Evolutionary conservation across 805 yeast genomes (phyloP).

Genomic region (Starmerella cellae): DNA sequence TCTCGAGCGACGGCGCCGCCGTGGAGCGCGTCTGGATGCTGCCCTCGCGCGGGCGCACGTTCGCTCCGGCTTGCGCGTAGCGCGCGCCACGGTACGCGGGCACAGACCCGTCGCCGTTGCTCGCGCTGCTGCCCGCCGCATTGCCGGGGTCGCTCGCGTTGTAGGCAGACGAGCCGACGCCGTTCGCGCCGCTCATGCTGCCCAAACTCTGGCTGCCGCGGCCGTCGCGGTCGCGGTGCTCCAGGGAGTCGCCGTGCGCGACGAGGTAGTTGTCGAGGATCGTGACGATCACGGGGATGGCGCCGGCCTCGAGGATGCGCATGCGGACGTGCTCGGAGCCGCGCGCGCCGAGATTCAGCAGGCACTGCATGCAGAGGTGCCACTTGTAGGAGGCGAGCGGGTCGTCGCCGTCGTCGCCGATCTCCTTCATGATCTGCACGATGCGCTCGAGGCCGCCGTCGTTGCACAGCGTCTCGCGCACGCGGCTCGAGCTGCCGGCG

Average conservation of each 20-base stretch:
- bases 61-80: too few species aligned
- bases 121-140: too few species aligned
- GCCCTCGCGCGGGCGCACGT: too few species aligned
- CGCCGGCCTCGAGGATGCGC: conserved; percentile 82
- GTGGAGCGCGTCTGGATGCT: too few species aligned
- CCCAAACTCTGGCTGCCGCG: not conserved
- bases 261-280: conserved; percentile 66
- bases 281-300: conserved; percentile 81
- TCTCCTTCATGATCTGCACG: conserved; percentile 66
- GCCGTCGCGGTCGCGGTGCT: conserved; percentile 12
- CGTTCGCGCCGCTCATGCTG: not conserved
- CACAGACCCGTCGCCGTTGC: too few species aligned
- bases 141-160: too few species aligned
- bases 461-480: conserved; percentile 71
- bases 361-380: conserved; percentile 87
- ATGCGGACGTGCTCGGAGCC: conserved; percentile 79
- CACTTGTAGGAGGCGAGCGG: conserved; percentile 80
- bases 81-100: too few species aligned
- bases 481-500: conserved; percentile 74
- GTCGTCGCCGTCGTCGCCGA: conserved; percentile 3
- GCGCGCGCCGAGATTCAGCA: conserved; percentile 80
- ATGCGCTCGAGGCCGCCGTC: conserved; percentile 91
- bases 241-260: conserved; percentile 14
- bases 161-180: too few species aligned
- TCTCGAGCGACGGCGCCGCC: too few species aligned